Conservation (phyloP, 2,329 filamentous ascomycete genomes). For the Dendrostoma leiphaemia region DNA sequence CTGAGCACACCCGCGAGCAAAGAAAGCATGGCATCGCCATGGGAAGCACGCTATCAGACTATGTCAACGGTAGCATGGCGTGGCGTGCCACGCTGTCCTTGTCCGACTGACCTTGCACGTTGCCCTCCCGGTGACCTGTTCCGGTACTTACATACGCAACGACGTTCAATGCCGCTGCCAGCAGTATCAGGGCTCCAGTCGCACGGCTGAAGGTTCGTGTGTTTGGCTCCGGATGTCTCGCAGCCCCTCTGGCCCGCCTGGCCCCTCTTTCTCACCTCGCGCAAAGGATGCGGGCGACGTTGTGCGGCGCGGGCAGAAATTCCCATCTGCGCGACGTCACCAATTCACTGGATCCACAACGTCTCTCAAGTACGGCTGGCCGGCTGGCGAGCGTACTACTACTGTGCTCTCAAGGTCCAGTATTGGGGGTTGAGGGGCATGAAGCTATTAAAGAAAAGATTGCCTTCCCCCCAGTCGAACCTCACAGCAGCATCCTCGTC, state of each 20-base stretch:
- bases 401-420: too few species aligned
- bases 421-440: too few species aligned
- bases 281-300: constrained; percentile 6
- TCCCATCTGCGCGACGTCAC: constrained; percentile 12
- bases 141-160: too few species aligned
- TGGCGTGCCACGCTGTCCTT: constrained; percentile 5
- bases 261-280: constrained; percentile 3
- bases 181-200: too few species aligned
- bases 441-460: too few species aligned
- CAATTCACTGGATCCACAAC: background rate
- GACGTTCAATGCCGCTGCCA: too few species aligned
- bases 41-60: too few species aligned
- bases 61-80: background rate
- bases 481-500: constrained; percentile 1
- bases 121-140: constrained; percentile 5
- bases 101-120: constrained; percentile 8
- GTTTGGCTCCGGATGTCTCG: constrained; percentile 11
- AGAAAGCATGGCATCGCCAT: too few species aligned
- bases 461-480: too few species aligned
- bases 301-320: constrained; percentile 13
- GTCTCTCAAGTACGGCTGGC: background rate
- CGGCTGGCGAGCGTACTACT: too few species aligned
- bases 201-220: constrained; percentile 11
- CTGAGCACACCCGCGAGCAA: too few species aligned
- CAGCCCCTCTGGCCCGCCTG: background rate